Conservation (phyloP, 1,284 basidiomycete species). For the Irpex sp. region DNA sequence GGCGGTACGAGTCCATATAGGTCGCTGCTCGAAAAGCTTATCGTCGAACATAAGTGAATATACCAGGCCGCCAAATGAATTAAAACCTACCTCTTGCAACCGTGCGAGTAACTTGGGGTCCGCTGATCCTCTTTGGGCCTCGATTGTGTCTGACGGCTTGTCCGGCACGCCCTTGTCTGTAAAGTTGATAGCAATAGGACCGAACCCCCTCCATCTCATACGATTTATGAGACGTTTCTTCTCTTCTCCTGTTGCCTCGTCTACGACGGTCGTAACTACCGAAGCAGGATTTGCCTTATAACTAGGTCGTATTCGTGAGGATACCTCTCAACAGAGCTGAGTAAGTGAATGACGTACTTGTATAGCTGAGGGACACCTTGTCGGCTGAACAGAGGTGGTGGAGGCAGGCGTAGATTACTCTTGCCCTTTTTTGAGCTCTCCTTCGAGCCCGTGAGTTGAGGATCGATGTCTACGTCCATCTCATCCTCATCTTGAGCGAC, state of each 20-base stretch:
- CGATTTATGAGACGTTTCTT: constrained; percentile 75
- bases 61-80: neutral
- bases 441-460: constrained; percentile 20
- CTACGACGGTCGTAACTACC: constrained; percentile 54
- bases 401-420: constrained; percentile 67
- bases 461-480: constrained; percentile 31
- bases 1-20: constrained; percentile 85
- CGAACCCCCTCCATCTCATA: constrained; percentile 74
- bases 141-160: constrained; percentile 53
- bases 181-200: constrained; percentile 65
- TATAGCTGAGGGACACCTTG: constrained; percentile 74
- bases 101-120: constrained; percentile 53
- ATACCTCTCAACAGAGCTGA: neutral
- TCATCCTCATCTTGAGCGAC: constrained; percentile 25
- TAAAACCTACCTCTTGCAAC: constrained; percentile 47
- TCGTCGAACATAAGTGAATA: neutral
- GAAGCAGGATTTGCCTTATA: constrained; percentile 76
- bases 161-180: constrained; percentile 62
- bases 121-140: constrained; percentile 49
- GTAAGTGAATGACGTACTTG: constrained; percentile 42
- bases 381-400: constrained; percentile 81
- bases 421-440: constrained; percentile 18
- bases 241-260: constrained; percentile 76
- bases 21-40: constrained; percentile 66
- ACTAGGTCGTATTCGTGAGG: constrained; percentile 32